A percentile compares a stretch with the other conserved stretches of the same genome.
These are phyloP conservation scores for Colletotrichum sp. DNA, from an alignment of 2,329 filamentous ascomycete species.

Conservation along the genomic window DNA sequence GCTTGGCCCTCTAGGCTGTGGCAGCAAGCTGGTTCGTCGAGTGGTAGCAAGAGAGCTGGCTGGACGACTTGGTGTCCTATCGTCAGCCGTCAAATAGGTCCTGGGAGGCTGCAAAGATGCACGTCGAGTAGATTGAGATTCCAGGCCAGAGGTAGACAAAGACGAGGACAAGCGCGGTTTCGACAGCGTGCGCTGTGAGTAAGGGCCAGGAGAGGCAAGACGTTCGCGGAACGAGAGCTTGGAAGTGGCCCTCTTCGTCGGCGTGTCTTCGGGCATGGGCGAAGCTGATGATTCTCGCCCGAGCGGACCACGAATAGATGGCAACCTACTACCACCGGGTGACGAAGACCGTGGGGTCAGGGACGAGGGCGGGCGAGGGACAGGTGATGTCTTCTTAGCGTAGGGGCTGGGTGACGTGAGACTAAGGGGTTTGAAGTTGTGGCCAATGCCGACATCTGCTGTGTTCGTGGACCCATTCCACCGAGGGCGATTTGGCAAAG, in stretches of 20 bases:
- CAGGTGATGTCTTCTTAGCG: conserved; percentile 47
- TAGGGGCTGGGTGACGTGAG: conserved; percentile 66
- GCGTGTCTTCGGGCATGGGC: conserved; percentile 49
- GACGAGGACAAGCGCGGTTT: conserved; percentile 51
- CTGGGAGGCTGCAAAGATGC: conserved; percentile 58
- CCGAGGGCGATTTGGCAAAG: conserved; percentile 64
- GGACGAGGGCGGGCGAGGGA: conserved; percentile 46
- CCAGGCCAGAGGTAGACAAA: conserved; percentile 46
- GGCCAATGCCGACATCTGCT: conserved; percentile 66
- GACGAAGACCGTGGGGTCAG: conserved; percentile 41
- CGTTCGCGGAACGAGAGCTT: conserved; percentile 61
- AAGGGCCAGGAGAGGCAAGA: conserved; percentile 53
- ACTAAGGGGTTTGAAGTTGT: conserved; percentile 69
- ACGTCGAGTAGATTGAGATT: conserved; percentile 44
- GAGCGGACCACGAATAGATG: conserved; percentile 53
- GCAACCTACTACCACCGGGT: conserved; percentile 49
- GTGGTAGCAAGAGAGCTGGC: conserved; percentile 60
- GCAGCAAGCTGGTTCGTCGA: conserved; percentile 60
- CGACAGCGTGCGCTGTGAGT: conserved; percentile 48
- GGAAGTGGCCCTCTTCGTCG: conserved; percentile 46
- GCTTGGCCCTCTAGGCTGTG: conserved; percentile 44
- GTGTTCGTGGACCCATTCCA: conserved; percentile 76
- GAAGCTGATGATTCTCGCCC: conserved; percentile 52
- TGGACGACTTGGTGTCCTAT: conserved; percentile 46
- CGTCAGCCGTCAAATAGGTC: conserved; percentile 32